phyloP scores from a whole-genome alignment of 148 eudicot species.

The Oxyria digyna region DNA sequence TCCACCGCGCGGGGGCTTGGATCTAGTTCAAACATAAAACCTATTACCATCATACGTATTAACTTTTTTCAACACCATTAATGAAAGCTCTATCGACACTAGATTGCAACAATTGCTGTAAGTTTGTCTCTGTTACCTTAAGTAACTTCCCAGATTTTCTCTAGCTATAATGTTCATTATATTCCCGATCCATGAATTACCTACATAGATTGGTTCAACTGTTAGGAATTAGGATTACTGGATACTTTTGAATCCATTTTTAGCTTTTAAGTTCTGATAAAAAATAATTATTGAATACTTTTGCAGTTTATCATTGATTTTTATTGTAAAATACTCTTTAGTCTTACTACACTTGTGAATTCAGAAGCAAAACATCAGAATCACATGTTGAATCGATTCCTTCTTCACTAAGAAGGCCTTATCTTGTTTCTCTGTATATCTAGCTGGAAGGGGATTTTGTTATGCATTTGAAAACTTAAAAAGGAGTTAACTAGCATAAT shows the following conservation, averaged over 20 bases:
- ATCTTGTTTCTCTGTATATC: too few species aligned
- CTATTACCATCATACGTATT: too few species aligned
- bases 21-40: too few species aligned
- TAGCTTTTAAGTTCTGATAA: too few species aligned
- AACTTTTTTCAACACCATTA: too few species aligned
- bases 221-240: neutral
- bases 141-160: neutral
- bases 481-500: neutral
- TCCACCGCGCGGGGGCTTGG: too few species aligned
- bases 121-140: conserved; percentile 18
- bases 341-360: neutral
- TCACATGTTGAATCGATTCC: neutral
- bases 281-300: neutral
- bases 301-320: neutral
- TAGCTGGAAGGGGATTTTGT: too few species aligned
- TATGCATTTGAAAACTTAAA: neutral
- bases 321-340: too few species aligned
- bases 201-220: neutral
- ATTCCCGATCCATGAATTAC: neutral
- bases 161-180: neutral
- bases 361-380: neutral
- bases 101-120: conserved; percentile 98
- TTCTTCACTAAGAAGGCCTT: too few species aligned
- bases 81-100: too few species aligned
- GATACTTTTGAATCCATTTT: too few species aligned